Conservation (phyloP, 805 yeast species). For the Candida quercuum region DNA sequence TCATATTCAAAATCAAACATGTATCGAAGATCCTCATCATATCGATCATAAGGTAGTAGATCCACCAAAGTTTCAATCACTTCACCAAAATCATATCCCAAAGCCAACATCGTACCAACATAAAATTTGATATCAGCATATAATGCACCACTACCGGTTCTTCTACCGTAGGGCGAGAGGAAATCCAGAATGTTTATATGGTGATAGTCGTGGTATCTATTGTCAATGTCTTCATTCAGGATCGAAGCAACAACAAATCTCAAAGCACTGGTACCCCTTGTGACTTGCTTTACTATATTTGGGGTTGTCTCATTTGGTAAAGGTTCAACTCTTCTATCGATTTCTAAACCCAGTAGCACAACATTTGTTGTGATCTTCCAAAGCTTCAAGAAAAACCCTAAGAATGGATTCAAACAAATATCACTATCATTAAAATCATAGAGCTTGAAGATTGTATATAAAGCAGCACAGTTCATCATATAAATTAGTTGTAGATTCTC, state of each 20-base stretch:
- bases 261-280: constrained; percentile 61
- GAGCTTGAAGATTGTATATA: constrained; percentile 40
- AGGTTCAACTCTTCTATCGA: constrained; percentile 47
- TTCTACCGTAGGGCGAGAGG: constrained; percentile 63
- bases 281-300: constrained; percentile 38
- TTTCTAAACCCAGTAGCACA: constrained; percentile 54
- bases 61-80: constrained; percentile 50
- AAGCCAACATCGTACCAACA: constrained; percentile 48
- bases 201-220: constrained; percentile 47
- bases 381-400: constrained; percentile 46
- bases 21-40: constrained; percentile 63
- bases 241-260: constrained; percentile 58
- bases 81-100: constrained; percentile 42
- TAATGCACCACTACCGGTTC: constrained; percentile 54
- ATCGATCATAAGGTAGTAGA: constrained; percentile 54
- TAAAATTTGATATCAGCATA: constrained; percentile 53
- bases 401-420: constrained; percentile 55
- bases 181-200: constrained; percentile 56
- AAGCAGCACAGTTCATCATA: constrained; percentile 36
- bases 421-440: constrained; percentile 31
- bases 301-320: constrained; percentile 31
- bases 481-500: constrained; percentile 41
- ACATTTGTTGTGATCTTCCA: constrained; percentile 67
- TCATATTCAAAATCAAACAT: constrained; percentile 54
- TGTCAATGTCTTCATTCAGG: constrained; percentile 42